Base-by-base conservation (phyloP, 2,329 filamentous ascomycete species). In the Aspergillus fumigatiaffinis region DNA sequence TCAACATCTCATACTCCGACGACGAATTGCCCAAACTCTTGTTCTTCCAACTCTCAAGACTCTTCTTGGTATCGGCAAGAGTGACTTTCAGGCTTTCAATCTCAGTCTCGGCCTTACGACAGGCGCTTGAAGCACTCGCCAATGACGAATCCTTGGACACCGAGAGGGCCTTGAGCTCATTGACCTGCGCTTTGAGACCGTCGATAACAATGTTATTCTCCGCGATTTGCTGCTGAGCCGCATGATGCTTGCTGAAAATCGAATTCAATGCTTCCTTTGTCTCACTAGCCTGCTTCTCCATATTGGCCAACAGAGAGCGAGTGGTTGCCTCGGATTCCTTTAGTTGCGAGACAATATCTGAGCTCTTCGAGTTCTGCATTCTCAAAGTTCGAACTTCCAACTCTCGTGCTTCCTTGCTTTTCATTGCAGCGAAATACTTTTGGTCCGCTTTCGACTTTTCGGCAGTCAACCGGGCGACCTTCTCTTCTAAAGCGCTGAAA, bases 371-470 rank as follows among this genome's bases (percentile, higher is more conserved):
- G 69, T 93, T 95, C 72, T 97, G 92, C 60, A 86, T 82, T 59
- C 91, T 87, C 57, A 97, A 78, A 3, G 87, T 84, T 64, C 90
- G 84, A 50, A 95, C 87, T 75, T 97, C 93, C 57, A 84, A 82
- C 57, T 92, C 88, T 52, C 91, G 84, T 48, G 89, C 87, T 68
- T 97, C 93, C 69, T 93, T 95, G 65, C 92, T 89, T 72, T 96
- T 97, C 81, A 96, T 92, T 8, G 92, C 91, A 1, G 90, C 91
- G 73, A 97, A 97, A 72, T 96, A 99, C 75, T 97, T 97, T 70
- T 97, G 93, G 69, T 99, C 94, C 1, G 93, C 93, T 75, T 97
- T 97, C 63, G 88, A 87, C 78, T 99, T 99, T 75, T 99, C 92
- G 0, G 91, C 90, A 44, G 85, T 85, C 21, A 95, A 78, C 25